Base-by-base conservation (phyloP, 257 asterid genomes). In the Solanum chilense region DNA sequence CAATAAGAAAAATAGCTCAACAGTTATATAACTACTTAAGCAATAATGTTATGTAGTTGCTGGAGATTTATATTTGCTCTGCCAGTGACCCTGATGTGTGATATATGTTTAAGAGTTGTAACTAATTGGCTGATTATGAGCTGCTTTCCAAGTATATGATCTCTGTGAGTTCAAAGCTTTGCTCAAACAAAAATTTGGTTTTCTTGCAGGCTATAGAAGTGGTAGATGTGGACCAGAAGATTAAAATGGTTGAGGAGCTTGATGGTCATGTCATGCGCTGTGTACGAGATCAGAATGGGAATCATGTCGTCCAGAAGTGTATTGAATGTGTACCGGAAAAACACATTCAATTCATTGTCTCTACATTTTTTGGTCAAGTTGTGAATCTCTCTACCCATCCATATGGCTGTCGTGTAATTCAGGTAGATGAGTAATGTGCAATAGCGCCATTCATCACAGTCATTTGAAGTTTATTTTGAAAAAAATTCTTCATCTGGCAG, bases 261-360 rank as follows among this genome's bases (percentile, higher is more conserved):
- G 98, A 95, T 89, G 99, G 98, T 81, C 95, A 96, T 87, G 91
- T 96, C 82, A 94, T 96, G 98, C 96, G 98, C 25, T 96, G 99
- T 87, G 99, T 96, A 49, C 99, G 98, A 87, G 99, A 96, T 93
- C 99, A 96, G 89, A 96, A 96, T 82, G 99, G 99, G 39, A 96
- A 95, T 90, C 97, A 94, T 88, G 97, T 94, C 60, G 90, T 94
- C 86, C 97, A 94, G 60, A 94, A 94, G 87, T 94, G 97, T 90
- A 94, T 93, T 15, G 97, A 93, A 89, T 90, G 95, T 86, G 91
- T 92, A 18, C 96, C 97, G 14, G 86, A 89, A 45, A 92, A 90
- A 21, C 89, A 85, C 12, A 93, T 93, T 82, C 90, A 89, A 20
- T 93, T 94, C 88, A 87, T 94, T 23, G 88, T 93, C 85, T 88